phyloP scores from a whole-genome alignment of 1,284 basidiomycete species.

The Ustilago hordei region DNA sequence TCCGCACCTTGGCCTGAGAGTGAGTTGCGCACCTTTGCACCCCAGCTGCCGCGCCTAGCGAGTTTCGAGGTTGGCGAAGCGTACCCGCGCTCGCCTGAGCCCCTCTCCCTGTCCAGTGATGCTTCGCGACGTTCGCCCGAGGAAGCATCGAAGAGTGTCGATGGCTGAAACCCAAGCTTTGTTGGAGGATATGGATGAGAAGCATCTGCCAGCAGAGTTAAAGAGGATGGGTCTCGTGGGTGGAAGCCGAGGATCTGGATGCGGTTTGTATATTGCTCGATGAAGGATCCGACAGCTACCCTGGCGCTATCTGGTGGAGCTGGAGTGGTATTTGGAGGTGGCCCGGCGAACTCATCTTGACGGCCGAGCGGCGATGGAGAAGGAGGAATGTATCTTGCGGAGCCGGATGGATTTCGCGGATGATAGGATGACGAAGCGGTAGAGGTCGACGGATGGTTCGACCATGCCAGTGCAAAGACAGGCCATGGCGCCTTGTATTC shows the following conservation, averaged over 20 bases:
- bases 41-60: conserved; percentile 58
- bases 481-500: conserved; percentile 58
- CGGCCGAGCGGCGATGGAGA: conserved; percentile 51
- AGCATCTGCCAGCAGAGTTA: conserved; percentile 62
- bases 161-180: conserved; percentile 66
- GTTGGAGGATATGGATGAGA: conserved; percentile 68
- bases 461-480: conserved; percentile 65
- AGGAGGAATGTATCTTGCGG: conserved; percentile 42
- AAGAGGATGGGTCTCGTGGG: conserved; percentile 37
- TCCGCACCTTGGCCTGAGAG: conserved; percentile 28
- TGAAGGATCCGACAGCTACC: conserved; percentile 66
- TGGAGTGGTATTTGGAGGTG: conserved; percentile 30
- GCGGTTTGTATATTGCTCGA: conserved; percentile 66
- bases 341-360: conserved; percentile 32
- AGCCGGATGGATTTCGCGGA: conserved; percentile 44
- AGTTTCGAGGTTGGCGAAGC: conserved; percentile 54
- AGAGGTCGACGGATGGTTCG: conserved; percentile 49
- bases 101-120: conserved; percentile 39
- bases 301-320: conserved; percentile 54
- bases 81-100: conserved; percentile 42
- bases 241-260: conserved; percentile 66
- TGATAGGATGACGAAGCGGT: conserved; percentile 45
- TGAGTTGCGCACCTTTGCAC: conserved; percentile 32
- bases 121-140: conserved; percentile 38
- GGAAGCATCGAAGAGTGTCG: conserved; percentile 52